Conservation (phyloP, 495 filamentous ascomycete genomes). For the Letharia columbiana region DNA sequence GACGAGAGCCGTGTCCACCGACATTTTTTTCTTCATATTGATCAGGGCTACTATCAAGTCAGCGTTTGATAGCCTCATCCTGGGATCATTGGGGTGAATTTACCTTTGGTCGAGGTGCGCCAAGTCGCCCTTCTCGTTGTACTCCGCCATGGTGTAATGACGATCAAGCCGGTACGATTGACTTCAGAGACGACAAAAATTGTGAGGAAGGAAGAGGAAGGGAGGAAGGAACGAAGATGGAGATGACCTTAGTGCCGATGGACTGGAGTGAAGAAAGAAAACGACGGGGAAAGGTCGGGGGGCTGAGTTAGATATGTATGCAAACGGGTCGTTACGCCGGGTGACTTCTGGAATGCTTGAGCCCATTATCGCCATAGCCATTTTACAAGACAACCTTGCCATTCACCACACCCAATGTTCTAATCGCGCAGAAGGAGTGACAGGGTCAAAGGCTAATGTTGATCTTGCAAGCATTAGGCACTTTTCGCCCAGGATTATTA, state of each 20-base stretch:
- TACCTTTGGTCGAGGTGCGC: conserved; percentile 15
- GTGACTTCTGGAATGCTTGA: neutral
- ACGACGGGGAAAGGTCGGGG: neutral
- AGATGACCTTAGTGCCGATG: neutral
- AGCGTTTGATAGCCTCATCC: neutral
- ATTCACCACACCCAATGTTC: neutral
- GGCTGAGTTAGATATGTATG: neutral
- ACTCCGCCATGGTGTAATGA: conserved; percentile 6
- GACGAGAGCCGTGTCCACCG: conserved; percentile 11
- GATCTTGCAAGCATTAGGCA: neutral
- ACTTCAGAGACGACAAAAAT: neutral
- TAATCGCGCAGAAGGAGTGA: too few species aligned
- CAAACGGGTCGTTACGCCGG: conserved; percentile 1
- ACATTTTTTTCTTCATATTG: conserved; percentile 11
- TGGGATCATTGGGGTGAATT: neutral
- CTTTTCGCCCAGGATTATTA: neutral
- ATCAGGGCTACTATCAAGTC: conserved; percentile 5
- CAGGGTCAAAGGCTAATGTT: neutral
- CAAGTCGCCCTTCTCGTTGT: conserved; percentile 10
- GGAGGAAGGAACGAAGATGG: neutral
- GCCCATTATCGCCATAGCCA: too few species aligned
- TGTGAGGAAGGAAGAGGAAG: neutral
- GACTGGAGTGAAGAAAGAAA: neutral
- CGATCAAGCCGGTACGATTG: neutral
- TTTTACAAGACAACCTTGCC: neutral